Evolutionary conservation across 78 protist species (phyloP).

Genomic region (Cavenderia fasciculata): DNA sequence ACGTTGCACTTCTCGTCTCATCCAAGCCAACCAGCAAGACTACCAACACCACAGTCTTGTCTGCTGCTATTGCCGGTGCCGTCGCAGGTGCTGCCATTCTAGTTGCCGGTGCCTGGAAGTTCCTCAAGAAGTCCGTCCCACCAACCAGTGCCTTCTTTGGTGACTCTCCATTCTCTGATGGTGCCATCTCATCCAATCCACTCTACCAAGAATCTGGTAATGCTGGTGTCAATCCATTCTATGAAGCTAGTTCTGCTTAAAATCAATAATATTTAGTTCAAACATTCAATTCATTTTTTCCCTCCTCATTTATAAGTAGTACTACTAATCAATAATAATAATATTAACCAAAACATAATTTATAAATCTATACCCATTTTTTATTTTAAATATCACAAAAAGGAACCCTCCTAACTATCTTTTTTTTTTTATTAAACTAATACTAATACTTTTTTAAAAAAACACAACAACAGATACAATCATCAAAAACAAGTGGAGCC

Average conservation of each 20-base stretch:
- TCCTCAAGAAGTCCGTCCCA: conserved; percentile 31
- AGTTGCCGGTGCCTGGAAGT: conserved; percentile 40
- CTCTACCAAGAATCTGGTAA: conserved; percentile 8
- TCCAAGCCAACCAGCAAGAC: not conserved
- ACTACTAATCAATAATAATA: no score
- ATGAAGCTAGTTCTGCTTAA: not conserved
- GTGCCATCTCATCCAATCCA: conserved; percentile 60
- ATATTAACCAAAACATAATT: no score
- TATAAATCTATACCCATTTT: no score
- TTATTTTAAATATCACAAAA: no score
- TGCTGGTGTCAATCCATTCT: conserved; percentile 65
- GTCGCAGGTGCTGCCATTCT: conserved; percentile 54
- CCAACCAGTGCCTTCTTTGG: conserved; percentile 78
- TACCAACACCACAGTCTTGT: conserved; percentile 44
- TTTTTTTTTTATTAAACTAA: no score
- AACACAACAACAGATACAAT: no score
- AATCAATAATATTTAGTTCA: no score
- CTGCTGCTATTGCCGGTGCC: conserved; percentile 68
- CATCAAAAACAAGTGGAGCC: no score
- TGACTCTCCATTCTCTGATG: conserved; percentile 55
- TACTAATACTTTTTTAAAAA: no score
- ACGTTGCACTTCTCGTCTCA: not conserved
- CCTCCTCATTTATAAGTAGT: no score
- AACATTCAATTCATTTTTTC: no score
- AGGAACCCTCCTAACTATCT: no score